Evolutionary conservation across 2,329 filamentous ascomycete species (phyloP).

Genomic region (Xylariaceae sp.): DNA sequence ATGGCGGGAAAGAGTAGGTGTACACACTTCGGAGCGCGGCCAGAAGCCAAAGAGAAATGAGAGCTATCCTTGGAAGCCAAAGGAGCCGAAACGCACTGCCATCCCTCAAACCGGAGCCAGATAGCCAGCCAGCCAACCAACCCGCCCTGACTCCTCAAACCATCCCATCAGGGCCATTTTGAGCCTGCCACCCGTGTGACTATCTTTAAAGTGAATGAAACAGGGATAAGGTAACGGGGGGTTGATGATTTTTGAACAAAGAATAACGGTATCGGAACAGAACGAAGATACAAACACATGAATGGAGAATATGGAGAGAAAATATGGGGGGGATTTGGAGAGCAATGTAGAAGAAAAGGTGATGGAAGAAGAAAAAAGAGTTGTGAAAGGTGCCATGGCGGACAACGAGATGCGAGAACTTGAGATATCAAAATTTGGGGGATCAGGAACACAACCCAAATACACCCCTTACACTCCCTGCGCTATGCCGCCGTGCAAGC

Average conservation of each 20-base stretch:
- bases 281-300: conserved; percentile 26
- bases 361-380: conserved; percentile 20
- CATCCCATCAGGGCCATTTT: conserved; percentile 25
- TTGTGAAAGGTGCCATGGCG: conserved; percentile 30
- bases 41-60: conserved; percentile 15
- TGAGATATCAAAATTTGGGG: conserved; percentile 33
- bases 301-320: conserved; percentile 26
- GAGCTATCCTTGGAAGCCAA: conserved; percentile 20
- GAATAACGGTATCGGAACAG: conserved; percentile 18
- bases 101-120: conserved; percentile 31
- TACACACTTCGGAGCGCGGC: conserved; percentile 6
- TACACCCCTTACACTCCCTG: conserved; percentile 46
- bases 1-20: neutral
- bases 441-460: conserved; percentile 42
- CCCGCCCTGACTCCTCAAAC: conserved; percentile 32
- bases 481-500: conserved; percentile 45
- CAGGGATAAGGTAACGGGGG: conserved; percentile 2
- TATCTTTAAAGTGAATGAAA: conserved; percentile 26
- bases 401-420: conserved; percentile 38
- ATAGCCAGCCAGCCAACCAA: conserved; percentile 32
- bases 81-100: conserved; percentile 32
- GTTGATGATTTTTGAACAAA: conserved; percentile 21
- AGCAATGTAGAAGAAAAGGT: conserved; percentile 26
- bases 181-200: conserved; percentile 30
- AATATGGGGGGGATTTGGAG: conserved; percentile 27